These are phyloP conservation scores for Cystofilobasidium macerans DNA, from an alignment of 768 basidiomycete species.

Conservation along the genomic window DNA sequence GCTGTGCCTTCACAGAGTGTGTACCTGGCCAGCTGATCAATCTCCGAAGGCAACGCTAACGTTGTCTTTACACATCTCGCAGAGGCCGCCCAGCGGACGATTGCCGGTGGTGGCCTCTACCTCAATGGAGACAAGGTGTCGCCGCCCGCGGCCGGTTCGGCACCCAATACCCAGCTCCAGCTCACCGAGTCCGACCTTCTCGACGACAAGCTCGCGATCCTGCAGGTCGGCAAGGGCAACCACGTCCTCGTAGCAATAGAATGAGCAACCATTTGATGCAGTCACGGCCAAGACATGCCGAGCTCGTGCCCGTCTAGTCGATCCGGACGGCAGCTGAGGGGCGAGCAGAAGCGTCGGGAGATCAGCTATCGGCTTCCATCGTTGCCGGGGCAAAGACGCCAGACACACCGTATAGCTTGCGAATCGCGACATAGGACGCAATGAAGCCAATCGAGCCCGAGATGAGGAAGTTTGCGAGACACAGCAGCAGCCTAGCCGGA, in stretches of 20 bases:
- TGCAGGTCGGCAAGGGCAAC: slow-evolving; percentile 67
- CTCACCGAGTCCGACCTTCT: slow-evolving; percentile 47
- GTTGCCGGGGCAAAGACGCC: no score
- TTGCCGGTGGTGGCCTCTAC: slow-evolving; percentile 58
- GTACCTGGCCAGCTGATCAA: slow-evolving; percentile 28
- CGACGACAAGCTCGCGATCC: slow-evolving; percentile 51
- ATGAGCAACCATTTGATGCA: no score
- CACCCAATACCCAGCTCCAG: no score
- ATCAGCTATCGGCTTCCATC: background rate
- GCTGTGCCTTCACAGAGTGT: slow-evolving; percentile 56
- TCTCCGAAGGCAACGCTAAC: background rate
- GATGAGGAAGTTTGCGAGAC: slow-evolving; percentile 73
- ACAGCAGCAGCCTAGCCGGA: slow-evolving; percentile 49
- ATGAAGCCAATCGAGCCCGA: slow-evolving; percentile 88
- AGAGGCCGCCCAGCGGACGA: slow-evolving; percentile 58
- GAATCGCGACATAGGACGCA: slow-evolving; percentile 81
- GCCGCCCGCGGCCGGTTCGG: slow-evolving; percentile 33
- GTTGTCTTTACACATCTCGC: background rate
- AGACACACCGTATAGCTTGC: slow-evolving; percentile 52
- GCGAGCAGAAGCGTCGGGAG: background rate
- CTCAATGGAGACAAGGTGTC: slow-evolving; percentile 54
- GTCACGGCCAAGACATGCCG: no score
- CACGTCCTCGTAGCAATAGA: slow-evolving; percentile 48
- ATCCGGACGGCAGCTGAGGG: background rate
- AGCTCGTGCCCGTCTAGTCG: background rate